Conservation (phyloP, 2,329 filamentous ascomycete genomes). For the Verticillium klebahnii region DNA sequence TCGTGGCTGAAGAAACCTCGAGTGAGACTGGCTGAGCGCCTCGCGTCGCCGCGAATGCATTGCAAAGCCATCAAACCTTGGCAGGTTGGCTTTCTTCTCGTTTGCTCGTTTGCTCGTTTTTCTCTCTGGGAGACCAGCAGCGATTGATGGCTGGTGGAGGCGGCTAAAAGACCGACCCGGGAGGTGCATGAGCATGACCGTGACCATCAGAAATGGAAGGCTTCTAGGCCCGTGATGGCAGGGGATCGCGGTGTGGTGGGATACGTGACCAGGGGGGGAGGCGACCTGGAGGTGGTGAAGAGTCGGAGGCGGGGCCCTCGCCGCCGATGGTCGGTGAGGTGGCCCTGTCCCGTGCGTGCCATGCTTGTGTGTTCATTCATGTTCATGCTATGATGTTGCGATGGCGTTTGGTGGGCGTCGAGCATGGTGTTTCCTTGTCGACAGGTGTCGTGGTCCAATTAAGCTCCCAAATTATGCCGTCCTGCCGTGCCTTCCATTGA, state of each 20-base stretch:
- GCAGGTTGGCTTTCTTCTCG: background rate
- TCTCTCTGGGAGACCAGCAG: no score
- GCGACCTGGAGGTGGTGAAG: background rate
- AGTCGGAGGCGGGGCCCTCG: background rate
- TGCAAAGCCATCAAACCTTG: background rate
- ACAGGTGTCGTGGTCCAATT: background rate
- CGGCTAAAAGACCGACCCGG: background rate
- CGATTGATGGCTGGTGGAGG: no score
- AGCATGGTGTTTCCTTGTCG: background rate
- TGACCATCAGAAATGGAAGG: background rate
- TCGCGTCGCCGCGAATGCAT: background rate
- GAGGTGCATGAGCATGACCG: background rate
- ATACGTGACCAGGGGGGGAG: background rate
- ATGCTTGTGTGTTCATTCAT: background rate
- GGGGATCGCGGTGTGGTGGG: background rate
- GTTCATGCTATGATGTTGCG: background rate
- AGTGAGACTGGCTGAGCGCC: background rate
- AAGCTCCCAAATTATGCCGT: background rate
- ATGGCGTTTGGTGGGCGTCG: background rate
- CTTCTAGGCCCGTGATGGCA: background rate
- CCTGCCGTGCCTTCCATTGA: background rate
- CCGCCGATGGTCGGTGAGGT: background rate
- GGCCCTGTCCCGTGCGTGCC: background rate
- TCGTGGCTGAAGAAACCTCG: background rate
- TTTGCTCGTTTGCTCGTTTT: background rate